These are phyloP conservation scores for Westerdykella ornata DNA, from an alignment of 2,329 filamentous ascomycete species.

Conservation along the genomic window DNA sequence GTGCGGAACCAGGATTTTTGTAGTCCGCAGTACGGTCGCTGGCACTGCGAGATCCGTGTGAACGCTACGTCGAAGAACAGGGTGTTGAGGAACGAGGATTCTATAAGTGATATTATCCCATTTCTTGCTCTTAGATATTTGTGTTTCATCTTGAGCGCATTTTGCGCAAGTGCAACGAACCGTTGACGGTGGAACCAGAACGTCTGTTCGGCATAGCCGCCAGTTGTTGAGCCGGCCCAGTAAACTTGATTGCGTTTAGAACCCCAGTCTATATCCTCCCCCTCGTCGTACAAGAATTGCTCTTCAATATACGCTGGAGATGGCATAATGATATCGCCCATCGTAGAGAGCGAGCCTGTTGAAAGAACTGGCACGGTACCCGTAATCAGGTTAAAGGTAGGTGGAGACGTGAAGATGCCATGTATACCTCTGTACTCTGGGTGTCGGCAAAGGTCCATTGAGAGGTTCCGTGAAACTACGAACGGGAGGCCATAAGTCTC, in stretches of 20 bases:
- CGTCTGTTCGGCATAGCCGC: constrained; percentile 36
- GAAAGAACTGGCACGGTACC: constrained; percentile 45
- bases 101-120: no score
- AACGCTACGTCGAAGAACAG: constrained; percentile 43
- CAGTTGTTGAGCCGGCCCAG: constrained; percentile 54
- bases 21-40: neutral
- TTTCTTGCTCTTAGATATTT: constrained; percentile 11
- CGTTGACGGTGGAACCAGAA: constrained; percentile 48
- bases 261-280: constrained; percentile 44
- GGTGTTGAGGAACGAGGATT: constrained; percentile 27
- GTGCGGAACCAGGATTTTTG: constrained; percentile 6
- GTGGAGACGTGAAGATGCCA: constrained; percentile 43
- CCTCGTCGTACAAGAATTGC: constrained; percentile 40
- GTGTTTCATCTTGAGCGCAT: constrained; percentile 8
- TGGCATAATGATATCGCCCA: constrained; percentile 47
- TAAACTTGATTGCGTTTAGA: constrained; percentile 48
- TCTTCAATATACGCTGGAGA: constrained; percentile 45
- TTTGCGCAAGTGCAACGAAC: constrained; percentile 36
- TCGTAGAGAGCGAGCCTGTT: constrained; percentile 41
- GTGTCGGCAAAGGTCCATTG: neutral
- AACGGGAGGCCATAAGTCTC: neutral
- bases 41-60: constrained; percentile 45
- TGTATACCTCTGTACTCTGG: constrained; percentile 36
- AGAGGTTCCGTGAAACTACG: neutral
- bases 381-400: constrained; percentile 38